Evolutionary conservation across 2,329 filamentous ascomycete species (phyloP).

Genomic region (Dactylellina drechsleri): DNA sequence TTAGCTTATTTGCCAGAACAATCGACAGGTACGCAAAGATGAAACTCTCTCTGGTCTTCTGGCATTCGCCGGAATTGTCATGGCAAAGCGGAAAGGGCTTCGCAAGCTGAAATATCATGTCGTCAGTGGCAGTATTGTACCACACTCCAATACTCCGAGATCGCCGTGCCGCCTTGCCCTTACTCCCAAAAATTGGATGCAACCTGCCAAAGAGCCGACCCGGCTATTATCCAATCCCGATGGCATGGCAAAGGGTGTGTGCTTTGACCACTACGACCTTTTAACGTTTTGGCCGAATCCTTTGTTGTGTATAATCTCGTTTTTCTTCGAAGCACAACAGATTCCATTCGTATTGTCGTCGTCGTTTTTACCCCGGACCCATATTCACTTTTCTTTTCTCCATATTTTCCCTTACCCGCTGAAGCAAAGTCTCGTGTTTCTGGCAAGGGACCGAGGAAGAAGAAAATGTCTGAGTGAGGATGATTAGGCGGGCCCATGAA

Average conservation of each 20-base stretch:
- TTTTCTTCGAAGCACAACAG: neutral
- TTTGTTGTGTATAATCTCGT: slow-evolving; percentile 43
- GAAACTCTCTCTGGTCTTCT: slow-evolving; percentile 49
- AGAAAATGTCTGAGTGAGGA: neutral
- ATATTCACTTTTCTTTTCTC: slow-evolving; percentile 5
- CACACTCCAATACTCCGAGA: slow-evolving; percentile 51
- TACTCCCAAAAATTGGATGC: slow-evolving; percentile 32
- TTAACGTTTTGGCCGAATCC: slow-evolving; percentile 32
- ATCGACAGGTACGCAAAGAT: slow-evolving; percentile 18
- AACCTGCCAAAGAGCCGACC: slow-evolving; percentile 53
- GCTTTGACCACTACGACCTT: slow-evolving; percentile 46
- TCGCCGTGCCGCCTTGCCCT: slow-evolving; percentile 47
- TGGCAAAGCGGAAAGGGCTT: slow-evolving; percentile 18
- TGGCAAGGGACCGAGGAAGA: slow-evolving; percentile 2
- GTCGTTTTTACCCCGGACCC: slow-evolving; percentile 26
- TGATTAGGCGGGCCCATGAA: neutral
- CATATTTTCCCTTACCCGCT: slow-evolving; percentile 8
- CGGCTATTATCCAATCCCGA: slow-evolving; percentile 54
- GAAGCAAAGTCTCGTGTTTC: slow-evolving; percentile 15
- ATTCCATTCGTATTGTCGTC: neutral
- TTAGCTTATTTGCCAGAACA: slow-evolving; percentile 21
- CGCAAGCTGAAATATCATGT: slow-evolving; percentile 15
- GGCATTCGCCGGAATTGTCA: slow-evolving; percentile 29
- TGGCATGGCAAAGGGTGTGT: slow-evolving; percentile 32
- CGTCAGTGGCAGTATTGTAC: slow-evolving; percentile 16